Evolutionary conservation across 352 stramenopile genomes (phyloP), one percentile per base, ranked within the genome.

Genomic region (Thalassiosira exigua): DNA sequence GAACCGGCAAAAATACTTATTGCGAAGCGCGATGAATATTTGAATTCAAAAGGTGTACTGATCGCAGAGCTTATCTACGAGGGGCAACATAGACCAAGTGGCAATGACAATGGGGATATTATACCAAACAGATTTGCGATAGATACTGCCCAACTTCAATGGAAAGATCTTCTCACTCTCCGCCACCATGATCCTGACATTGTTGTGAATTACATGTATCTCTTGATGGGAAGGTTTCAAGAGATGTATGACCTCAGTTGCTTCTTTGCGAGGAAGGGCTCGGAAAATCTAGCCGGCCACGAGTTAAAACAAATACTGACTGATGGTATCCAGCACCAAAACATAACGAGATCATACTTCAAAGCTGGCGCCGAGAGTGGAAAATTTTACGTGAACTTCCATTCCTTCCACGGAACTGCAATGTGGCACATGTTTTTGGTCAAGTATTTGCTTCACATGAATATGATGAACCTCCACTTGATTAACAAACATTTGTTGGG

Each of bases 401-500:
- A 19, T 24, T 9, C 5, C 5, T 56, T 11, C 7, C 17, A 19
- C 5, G 17, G 24, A 24, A 56, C 46, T 21, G 46, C 62, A 42
- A 27, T 72, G 2, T 44, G 17, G 14, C 51, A 62, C 17, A 64
- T 72, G 29, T 72, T 41, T 39, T 19, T 72, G n/a, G 24, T 72
- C 27, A 72, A 72, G 26, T 61, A 52, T 5, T 53, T 72, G 7
- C 44, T 48, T n/a, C 30, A 72, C 29, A 52, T 53, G n/a, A 17
- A 50, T 7, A 72, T 54, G 62, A n/a, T 51, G 26, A 50, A 53
- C 7, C 62, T 72, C 19, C 41, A 17, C 11, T 5, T 4, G 1
- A 72, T 72, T 22, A 22, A 72, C 30, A 24, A 36, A 41, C 5
- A 29, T 22, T 72, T 72, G 21, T 72, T 72, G 62, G 32, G 54